phyloP scores from a whole-genome alignment of 129 eudicot species.

The Centella asiatica region DNA sequence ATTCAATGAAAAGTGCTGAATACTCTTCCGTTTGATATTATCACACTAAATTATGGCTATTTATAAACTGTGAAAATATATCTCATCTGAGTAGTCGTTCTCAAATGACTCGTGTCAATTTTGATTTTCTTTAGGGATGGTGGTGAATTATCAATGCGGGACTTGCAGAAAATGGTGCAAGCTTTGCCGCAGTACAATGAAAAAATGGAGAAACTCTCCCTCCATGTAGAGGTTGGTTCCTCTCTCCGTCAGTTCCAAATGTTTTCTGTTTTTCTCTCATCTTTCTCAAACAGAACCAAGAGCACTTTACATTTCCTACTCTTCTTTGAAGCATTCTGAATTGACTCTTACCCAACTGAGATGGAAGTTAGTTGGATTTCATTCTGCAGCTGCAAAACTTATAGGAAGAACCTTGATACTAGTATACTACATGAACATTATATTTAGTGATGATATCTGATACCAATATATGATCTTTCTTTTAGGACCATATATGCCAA shows the following conservation, averaged over 20 bases:
- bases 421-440: too few relatives aligned
- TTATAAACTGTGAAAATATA: background rate
- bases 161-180: conserved; percentile 97
- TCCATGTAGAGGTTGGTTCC: conserved; percentile 78
- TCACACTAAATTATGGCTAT: too few relatives aligned
- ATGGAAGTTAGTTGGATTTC: background rate
- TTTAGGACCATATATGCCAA: background rate
- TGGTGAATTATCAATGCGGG: conserved; percentile 80
- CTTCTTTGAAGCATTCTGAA: too few relatives aligned
- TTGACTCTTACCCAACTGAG: too few relatives aligned
- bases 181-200: conserved; percentile 89
- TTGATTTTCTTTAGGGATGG: conserved; percentile 57
- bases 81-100: background rate
- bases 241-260: conserved; percentile 3
- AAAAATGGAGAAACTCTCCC: conserved; percentile 79
- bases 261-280: background rate
- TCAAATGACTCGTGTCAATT: conserved; percentile 13
- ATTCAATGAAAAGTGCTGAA: conserved; percentile 2
- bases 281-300: background rate
- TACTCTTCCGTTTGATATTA: too few relatives aligned
- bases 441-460: background rate
- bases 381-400: too few relatives aligned
- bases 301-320: too few relatives aligned
- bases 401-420: too few relatives aligned
- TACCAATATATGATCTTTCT: background rate